Base-by-base conservation (phyloP, 2,329 filamentous ascomycete genomes). In the Trichoderma atroviride region DNA sequence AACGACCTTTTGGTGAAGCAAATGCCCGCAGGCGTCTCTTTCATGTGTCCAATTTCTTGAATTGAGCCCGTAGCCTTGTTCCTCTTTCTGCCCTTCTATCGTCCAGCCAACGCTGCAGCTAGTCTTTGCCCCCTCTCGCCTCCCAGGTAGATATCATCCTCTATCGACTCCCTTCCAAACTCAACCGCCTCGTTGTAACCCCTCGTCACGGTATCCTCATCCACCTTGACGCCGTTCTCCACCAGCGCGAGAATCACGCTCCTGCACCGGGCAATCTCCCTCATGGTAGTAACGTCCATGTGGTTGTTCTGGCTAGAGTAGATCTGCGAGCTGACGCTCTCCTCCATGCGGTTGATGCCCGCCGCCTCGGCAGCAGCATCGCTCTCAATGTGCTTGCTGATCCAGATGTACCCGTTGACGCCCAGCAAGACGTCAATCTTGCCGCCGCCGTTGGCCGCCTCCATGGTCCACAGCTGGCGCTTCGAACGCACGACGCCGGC, bases 351-450 rank as follows among this genome's bases (percentile, higher is more conserved):
- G 65, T 93, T 97, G 75, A 97, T 92, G 16, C 81, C 82, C n/a
- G 80, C 78, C n/a, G 83, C 81, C 55, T 86, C 82, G 50, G 80
- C 77, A 52, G 80, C 78, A 5, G 81, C 80, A n/a, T 86, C 85
- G 43, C 86, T 86, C 73, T 92, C 89, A 9, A 91, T 83, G 75
- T 97, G 93, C 82, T 93, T 94, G 80, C 91, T 90, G 76, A 98
- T 94, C 92, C 93, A 99, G 70, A 98, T 94, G 78, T 96, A 98
- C 0, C 96, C 96, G 76, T 99, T 99, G 50, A 99, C 96, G 2
- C 96, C 96, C 0, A 99, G 84, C 64, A 97, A 87, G 9, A 98
- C 89, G 77, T 97, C 93, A 33, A 99, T 87, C 72, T 89, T 90
- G 64, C 88, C 85, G 40, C 86, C 85, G 40, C 86, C 83, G 71